A percentile compares a stretch with the other conserved stretches of the same genome.
Evolutionary conservation across 1,139 yeast species (phyloP).

Genomic region (Geotrichum australiense): DNA sequence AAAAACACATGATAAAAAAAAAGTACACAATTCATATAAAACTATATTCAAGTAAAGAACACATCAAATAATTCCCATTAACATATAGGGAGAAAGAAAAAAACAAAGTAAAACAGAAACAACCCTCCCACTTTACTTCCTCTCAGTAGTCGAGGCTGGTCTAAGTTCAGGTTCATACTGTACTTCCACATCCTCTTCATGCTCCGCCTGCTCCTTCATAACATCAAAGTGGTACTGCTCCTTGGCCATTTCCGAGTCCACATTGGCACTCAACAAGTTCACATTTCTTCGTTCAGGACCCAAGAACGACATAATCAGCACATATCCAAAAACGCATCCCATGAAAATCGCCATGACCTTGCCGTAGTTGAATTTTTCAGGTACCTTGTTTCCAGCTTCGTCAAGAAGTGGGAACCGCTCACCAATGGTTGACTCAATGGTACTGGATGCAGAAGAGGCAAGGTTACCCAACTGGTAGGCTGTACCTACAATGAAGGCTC

Average conservation of each 20-base stretch:
- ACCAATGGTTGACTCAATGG: constrained; percentile 73
- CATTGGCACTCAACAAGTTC: constrained; percentile 21
- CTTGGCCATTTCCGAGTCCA: constrained; percentile 3
- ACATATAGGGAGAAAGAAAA: too few species aligned
- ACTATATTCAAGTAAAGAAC: too few species aligned
- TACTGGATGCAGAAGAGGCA: constrained; percentile 75
- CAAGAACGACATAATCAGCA: constrained; percentile 49
- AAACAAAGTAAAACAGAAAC: too few species aligned
- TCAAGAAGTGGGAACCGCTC: constrained; percentile 51
- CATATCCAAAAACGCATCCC: constrained; percentile 66
- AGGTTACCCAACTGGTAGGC: constrained; percentile 80
- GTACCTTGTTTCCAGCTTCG: constrained; percentile 24
- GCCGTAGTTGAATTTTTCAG: constrained; percentile 43
- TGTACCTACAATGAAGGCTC: constrained; percentile 66
- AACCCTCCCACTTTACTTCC: too few species aligned
- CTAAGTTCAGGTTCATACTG: too few species aligned
- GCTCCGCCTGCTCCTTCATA: constrained; percentile 9
- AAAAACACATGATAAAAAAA: too few species aligned
- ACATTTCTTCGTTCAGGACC: constrained; percentile 67
- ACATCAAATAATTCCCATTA: too few species aligned
- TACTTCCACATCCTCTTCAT: constrained; percentile 10
- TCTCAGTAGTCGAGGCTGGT: too few species aligned
- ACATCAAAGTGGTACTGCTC: constrained; percentile 10
- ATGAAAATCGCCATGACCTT: constrained; percentile 76
- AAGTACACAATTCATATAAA: too few species aligned